A percentile compares a stretch with the other conserved stretches of the same genome.
Conservation (phyloP, 805 yeast genomes). For the Metschnikowia santaceciliae region DNA sequence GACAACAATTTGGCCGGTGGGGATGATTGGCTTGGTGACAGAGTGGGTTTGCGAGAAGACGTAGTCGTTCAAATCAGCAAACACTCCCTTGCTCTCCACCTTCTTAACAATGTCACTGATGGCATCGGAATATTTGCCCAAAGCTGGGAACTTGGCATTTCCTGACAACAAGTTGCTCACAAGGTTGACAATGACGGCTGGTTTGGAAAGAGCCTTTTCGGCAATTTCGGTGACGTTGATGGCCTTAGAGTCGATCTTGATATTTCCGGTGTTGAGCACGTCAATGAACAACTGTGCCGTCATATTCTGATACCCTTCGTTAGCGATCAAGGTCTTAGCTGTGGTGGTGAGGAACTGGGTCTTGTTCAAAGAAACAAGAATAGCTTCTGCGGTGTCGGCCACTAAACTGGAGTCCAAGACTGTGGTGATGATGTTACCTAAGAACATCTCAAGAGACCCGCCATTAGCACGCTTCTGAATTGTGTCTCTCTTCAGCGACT, state of each 20-base stretch:
- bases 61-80: slow-evolving; percentile 34
- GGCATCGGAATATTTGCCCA: slow-evolving; percentile 30
- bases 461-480: slow-evolving; percentile 14
- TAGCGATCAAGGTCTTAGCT: slow-evolving; percentile 32
- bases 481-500: slow-evolving; percentile 17
- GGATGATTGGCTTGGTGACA: slow-evolving; percentile 15
- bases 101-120: slow-evolving; percentile 27
- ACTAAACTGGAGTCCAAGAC: slow-evolving; percentile 28
- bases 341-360: slow-evolving; percentile 38
- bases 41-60: slow-evolving; percentile 26
- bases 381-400: slow-evolving; percentile 22
- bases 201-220: slow-evolving; percentile 22
- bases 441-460: slow-evolving; percentile 26
- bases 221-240: slow-evolving; percentile 29
- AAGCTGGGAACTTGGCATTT: slow-evolving; percentile 11
- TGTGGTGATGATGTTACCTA: slow-evolving; percentile 25
- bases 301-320: slow-evolving; percentile 33
- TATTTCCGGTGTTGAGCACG: slow-evolving; percentile 24
- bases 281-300: slow-evolving; percentile 31
- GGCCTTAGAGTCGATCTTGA: slow-evolving; percentile 19
- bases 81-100: slow-evolving; percentile 35
- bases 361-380: slow-evolving; percentile 35
- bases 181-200: slow-evolving; percentile 18
- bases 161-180: slow-evolving; percentile 25
- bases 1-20: slow-evolving; percentile 17